These are phyloP conservation scores for Lasiodiplodia sp. DNA, from an alignment of 2,329 filamentous ascomycete genomes.

Conservation along the genomic window DNA sequence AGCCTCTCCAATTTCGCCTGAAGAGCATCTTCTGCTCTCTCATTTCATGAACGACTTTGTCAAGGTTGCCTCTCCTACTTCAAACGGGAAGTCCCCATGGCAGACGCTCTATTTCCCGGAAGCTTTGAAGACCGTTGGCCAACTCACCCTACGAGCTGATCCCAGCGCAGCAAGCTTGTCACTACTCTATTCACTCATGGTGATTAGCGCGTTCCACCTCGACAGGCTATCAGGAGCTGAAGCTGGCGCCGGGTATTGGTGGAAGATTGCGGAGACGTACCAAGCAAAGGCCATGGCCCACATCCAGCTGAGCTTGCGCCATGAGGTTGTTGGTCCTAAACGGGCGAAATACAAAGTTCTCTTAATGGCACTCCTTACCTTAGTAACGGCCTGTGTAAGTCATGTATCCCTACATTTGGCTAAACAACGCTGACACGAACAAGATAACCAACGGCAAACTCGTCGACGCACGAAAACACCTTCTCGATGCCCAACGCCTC, in stretches of 20 bases:
- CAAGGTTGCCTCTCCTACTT: slow-evolving; percentile 12
- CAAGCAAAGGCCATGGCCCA: slow-evolving; percentile 13
- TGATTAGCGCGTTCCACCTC: slow-evolving; percentile 14
- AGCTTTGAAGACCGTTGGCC: background rate
- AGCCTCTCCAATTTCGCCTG: background rate
- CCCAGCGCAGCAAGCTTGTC: slow-evolving; percentile 7
- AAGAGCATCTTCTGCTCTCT: slow-evolving; percentile 12
- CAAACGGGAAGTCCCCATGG: slow-evolving; percentile 6
- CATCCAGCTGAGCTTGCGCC: background rate
- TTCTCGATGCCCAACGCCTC: slow-evolving; percentile 6
- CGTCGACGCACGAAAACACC: slow-evolving; percentile 9
- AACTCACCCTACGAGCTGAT: slow-evolving; percentile 4
- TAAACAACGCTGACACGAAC: background rate
- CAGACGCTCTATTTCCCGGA: slow-evolving; percentile 13
- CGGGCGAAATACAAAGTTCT: slow-evolving; percentile 14
- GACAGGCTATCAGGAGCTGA: slow-evolving; percentile 10
- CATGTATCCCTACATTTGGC: background rate
- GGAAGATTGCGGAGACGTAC: slow-evolving; percentile 7
- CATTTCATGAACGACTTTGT: slow-evolving; percentile 20
- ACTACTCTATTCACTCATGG: background rate
- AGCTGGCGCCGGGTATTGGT: slow-evolving; percentile 5
- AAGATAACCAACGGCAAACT: slow-evolving; percentile 20
- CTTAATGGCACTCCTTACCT: slow-evolving; percentile 2
- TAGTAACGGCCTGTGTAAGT: slow-evolving; percentile 20
- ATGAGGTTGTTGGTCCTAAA: background rate